Base-by-base conservation (phyloP, 2,329 filamentous ascomycete species). In the Thielaviopsis euricoi region DNA sequence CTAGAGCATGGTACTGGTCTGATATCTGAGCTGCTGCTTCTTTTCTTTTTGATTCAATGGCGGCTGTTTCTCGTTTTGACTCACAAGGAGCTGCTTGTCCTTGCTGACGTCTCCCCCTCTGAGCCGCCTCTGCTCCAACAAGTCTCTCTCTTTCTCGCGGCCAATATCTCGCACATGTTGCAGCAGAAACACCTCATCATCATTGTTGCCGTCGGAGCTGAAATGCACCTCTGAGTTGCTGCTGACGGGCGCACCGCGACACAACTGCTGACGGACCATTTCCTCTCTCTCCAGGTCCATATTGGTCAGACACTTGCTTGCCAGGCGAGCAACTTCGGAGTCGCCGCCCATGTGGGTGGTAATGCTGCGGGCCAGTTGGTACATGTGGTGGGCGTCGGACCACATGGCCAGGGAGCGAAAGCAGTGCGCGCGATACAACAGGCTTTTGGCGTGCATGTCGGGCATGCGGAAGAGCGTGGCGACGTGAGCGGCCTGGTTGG, bases 381-480 rank as follows among this genome's bases (percentile, higher is more conserved):
- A 66, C 21, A 61, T 60, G 43, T 56, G 57, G 22, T 62, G 59
- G 2, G 65, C 64, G 2, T 60, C 58, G 37, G 51, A 52, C 65
- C 65, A 66, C 23, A 55, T 58, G 17, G 61, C 62, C 58, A 65
- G 55, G 17, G 55, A 58, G n/a, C 62, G 58, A 26, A 64, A 62
- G 49, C 62, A 63, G 55, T 66, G 64, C 13, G 64, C 65, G 10
- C 64, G 61, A 53, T 63, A 64, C 3, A 65, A 58, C 22, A 65
- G 59, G 1, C 61, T 62, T 23, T 63, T 62, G 1, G 64, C 63
- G 40, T 62, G 60, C 19, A 64, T 57, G 12, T 64, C 62, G 15
- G 58, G 60, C 29, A 61, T 54, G 23, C 49, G 23, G n/a, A 57
- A 52, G 17, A 56, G 48, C 9, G 58, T 49, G 19, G 64, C 63